Evolutionary conservation across 1,139 yeast genomes (phyloP).

Genomic region (Insectozyma bohioensis): DNA sequence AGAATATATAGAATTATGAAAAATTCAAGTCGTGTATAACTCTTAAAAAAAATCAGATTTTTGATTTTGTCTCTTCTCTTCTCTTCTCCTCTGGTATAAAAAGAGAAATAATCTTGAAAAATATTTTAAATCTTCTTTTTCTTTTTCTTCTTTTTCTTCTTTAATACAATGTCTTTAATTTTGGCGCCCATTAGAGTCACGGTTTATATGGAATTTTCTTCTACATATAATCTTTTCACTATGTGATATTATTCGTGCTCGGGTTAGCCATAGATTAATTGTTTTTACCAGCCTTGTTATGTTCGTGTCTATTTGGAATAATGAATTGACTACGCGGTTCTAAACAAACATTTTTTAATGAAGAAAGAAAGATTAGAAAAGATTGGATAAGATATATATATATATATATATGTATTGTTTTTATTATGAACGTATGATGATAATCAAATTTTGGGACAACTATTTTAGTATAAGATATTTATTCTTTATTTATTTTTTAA

Average conservation of each 20-base stretch:
- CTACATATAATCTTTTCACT: constrained; percentile 51
- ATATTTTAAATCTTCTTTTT: constrained; percentile 12
- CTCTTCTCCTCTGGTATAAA: constrained; percentile 3
- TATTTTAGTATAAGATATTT: neutral
- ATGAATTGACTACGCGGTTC: constrained; percentile 67
- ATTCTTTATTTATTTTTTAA: neutral
- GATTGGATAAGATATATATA: no score
- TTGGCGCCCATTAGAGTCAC: constrained; percentile 97
- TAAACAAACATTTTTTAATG: constrained; percentile 51
- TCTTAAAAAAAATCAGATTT: no score
- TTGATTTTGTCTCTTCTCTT: constrained; percentile 2
- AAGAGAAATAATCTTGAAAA: constrained; percentile 6
- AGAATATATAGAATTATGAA: neutral
- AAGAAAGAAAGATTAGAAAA: no score
- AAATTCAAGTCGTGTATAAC: constrained; percentile 1
- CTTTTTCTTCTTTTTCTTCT: constrained; percentile 24
- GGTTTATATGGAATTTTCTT: constrained; percentile 50
- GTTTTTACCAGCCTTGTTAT: constrained; percentile 57
- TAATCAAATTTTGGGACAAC: no score
- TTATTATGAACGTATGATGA: no score
- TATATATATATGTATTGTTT: neutral
- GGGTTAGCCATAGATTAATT: constrained; percentile 81
- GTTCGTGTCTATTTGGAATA: constrained; percentile 54
- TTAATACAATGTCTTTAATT: constrained; percentile 65
- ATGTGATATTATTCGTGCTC: constrained; percentile 72